A percentile compares a stretch with the other conserved stretches of the same genome.
Evolutionary conservation across 1,139 yeast genomes (phyloP).

Genomic region (Pichia inconspicua): DNA sequence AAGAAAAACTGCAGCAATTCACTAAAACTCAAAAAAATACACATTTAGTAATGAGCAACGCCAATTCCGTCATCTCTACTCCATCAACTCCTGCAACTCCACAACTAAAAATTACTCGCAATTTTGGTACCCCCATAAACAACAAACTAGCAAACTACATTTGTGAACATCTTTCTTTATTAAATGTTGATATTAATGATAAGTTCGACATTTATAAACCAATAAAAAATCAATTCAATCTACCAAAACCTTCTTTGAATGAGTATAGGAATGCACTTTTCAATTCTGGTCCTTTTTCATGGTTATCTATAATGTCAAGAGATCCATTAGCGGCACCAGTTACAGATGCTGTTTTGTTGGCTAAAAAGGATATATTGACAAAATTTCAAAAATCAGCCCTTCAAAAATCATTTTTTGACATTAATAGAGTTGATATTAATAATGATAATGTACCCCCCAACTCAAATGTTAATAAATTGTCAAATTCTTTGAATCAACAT

Average conservation of each 20-base stretch:
- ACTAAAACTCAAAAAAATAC: background rate
- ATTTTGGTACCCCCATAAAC: background rate
- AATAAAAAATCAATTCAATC: background rate
- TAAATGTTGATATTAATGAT: background rate
- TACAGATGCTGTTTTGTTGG: constrained; percentile 19
- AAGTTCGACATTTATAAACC: background rate
- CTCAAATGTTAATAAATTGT: background rate
- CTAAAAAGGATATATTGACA: constrained; percentile 26
- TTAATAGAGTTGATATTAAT: background rate
- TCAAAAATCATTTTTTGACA: background rate
- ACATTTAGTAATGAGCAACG: too few relatives aligned
- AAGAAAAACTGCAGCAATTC: background rate
- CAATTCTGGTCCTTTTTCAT: constrained; percentile 41
- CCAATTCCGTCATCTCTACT: background rate
- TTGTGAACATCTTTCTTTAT: background rate
- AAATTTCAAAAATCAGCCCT: background rate
- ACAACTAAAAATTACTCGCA: background rate
- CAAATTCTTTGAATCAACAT: background rate
- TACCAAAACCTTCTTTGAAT: constrained; percentile 34
- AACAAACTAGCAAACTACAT: background rate
- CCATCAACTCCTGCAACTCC: background rate
- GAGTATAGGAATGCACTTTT: constrained; percentile 34
- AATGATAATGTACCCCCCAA: constrained; percentile 2
- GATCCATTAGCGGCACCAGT: constrained; percentile 39
- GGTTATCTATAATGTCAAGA: constrained; percentile 39